Conservation (phyloP, 306 rosid genomes). For the Vigna mungo region DNA sequence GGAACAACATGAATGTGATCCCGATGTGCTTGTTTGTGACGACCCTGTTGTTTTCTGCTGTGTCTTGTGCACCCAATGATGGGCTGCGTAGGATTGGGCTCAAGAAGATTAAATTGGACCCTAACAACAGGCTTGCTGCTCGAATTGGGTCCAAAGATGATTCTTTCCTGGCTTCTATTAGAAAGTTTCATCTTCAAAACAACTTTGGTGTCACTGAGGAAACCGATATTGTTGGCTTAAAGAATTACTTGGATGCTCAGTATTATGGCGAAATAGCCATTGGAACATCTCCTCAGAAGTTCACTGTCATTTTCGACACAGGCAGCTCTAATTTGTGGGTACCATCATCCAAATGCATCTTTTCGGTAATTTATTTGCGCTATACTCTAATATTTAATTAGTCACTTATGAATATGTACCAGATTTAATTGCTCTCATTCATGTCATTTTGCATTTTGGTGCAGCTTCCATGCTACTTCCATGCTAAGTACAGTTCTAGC, state of each 20-base stretch:
- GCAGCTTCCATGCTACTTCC: slow-evolving; percentile 85
- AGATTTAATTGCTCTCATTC: neutral
- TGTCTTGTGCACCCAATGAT: slow-evolving; percentile 51
- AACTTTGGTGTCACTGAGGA: slow-evolving; percentile 48
- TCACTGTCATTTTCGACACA: slow-evolving; percentile 86
- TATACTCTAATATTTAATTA: neutral
- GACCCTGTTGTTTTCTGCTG: slow-evolving; percentile 51
- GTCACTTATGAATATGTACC: neutral
- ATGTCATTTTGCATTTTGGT: slow-evolving; percentile 42
- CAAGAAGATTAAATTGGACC: slow-evolving; percentile 66
- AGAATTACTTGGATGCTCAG: slow-evolving; percentile 95
- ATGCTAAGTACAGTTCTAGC: slow-evolving; percentile 75
- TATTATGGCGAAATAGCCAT: slow-evolving; percentile 86
- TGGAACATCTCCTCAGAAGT: slow-evolving; percentile 85
- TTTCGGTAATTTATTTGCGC: slow-evolving; percentile 64
- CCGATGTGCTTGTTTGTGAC: slow-evolving; percentile 53
- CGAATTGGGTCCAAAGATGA: slow-evolving; percentile 55
- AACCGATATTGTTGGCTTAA: slow-evolving; percentile 64
- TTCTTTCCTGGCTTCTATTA: slow-evolving; percentile 47
- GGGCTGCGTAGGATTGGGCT: slow-evolving; percentile 77
- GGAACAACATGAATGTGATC: slow-evolving; percentile 31
- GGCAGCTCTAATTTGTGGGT: slow-evolving; percentile 98
- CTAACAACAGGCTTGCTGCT: slow-evolving; percentile 54
- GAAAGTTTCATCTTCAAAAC: slow-evolving; percentile 52
- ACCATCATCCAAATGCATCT: slow-evolving; percentile 74